These are phyloP conservation scores for Entomortierella chlamydospora DNA, from an alignment of 192 early-diverging fungal species.

Conservation along the genomic window DNA sequence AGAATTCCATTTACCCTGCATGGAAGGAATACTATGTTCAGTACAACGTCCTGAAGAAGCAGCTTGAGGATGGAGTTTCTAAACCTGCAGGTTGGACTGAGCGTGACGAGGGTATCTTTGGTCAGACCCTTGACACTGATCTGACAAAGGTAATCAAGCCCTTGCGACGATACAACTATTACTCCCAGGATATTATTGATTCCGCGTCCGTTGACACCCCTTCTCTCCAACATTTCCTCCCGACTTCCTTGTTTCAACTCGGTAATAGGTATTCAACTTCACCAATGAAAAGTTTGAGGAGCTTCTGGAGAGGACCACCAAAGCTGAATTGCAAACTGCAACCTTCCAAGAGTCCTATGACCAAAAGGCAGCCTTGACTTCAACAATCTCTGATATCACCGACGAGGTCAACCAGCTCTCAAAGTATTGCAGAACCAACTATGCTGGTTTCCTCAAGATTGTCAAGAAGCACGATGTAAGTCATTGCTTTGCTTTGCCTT, in stretches of 20 bases:
- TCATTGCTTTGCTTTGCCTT: not conserved
- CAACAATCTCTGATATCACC: constrained; percentile 77
- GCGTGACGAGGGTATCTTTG: constrained; percentile 90
- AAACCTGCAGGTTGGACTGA: constrained; percentile 81
- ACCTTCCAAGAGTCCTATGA: constrained; percentile 54
- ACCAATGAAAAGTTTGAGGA: constrained; percentile 80
- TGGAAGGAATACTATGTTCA: constrained; percentile 86
- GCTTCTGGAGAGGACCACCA: constrained; percentile 74
- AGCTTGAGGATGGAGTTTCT: constrained; percentile 75
- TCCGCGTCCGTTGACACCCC: too few relatives aligned
- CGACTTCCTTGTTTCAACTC: constrained; percentile 7
- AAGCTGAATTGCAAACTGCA: constrained; percentile 68
- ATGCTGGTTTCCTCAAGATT: constrained; percentile 90
- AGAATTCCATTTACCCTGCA: constrained; percentile 75
- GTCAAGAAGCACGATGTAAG: constrained; percentile 96
- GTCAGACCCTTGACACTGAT: constrained; percentile 88
- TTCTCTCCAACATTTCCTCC: not conserved
- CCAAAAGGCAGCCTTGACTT: constrained; percentile 68
- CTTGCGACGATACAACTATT: too few relatives aligned
- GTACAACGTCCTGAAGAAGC: constrained; percentile 87
- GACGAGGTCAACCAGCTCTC: constrained; percentile 83
- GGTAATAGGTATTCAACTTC: constrained; percentile 72
- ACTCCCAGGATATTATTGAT: too few relatives aligned
- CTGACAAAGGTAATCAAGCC: constrained; percentile 80
- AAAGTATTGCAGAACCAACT: constrained; percentile 83